A percentile compares a stretch with the other conserved stretches of the same genome.
phyloP scores from a whole-genome alignment of 1,284 basidiomycete genomes.

The Boletus sp. region DNA sequence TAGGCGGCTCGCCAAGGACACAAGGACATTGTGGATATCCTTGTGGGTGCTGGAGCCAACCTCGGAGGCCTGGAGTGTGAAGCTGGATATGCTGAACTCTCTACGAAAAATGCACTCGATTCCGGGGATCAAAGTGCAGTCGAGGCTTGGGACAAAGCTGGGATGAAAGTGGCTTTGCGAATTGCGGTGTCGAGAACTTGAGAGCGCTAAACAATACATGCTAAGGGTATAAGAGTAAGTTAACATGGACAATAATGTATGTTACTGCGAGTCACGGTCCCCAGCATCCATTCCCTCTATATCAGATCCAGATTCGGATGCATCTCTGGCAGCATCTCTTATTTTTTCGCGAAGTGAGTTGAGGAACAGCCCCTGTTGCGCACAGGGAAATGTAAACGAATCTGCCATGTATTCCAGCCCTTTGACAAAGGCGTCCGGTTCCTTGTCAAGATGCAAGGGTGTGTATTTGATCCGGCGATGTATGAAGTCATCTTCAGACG shows the following conservation, averaged over 20 bases:
- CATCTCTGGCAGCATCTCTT: slow-evolving; percentile 34
- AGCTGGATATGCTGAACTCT: slow-evolving; percentile 52
- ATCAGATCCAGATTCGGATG: slow-evolving; percentile 31
- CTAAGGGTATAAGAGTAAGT: slow-evolving; percentile 18
- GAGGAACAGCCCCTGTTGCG: slow-evolving; percentile 63
- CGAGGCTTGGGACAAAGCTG: slow-evolving; percentile 51
- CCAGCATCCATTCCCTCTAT: slow-evolving; percentile 31
- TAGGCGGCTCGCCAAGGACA: slow-evolving; percentile 70
- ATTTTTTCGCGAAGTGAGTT: slow-evolving; percentile 52
- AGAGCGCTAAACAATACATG: slow-evolving; percentile 15
- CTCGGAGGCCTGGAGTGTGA: slow-evolving; percentile 65
- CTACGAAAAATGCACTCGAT: slow-evolving; percentile 44
- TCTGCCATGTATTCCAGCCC: slow-evolving; percentile 57
- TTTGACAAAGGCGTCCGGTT: slow-evolving; percentile 48
- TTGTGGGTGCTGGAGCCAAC: slow-evolving; percentile 74
- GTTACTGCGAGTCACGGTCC: slow-evolving; percentile 13
- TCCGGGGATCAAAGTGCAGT: slow-evolving; percentile 43
- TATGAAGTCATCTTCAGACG: slow-evolving; percentile 33
- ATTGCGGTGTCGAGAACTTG: neutral
- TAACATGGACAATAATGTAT: slow-evolving; percentile 4
- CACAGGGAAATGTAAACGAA: slow-evolving; percentile 62
- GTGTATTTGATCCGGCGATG: slow-evolving; percentile 53
- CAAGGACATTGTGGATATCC: slow-evolving; percentile 54
- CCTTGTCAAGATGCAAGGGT: slow-evolving; percentile 61
- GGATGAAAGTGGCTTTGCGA: slow-evolving; percentile 21